Evolutionary conservation across 768 basidiomycete genomes (phyloP).

Genomic region (Pleurotus platypus): DNA sequence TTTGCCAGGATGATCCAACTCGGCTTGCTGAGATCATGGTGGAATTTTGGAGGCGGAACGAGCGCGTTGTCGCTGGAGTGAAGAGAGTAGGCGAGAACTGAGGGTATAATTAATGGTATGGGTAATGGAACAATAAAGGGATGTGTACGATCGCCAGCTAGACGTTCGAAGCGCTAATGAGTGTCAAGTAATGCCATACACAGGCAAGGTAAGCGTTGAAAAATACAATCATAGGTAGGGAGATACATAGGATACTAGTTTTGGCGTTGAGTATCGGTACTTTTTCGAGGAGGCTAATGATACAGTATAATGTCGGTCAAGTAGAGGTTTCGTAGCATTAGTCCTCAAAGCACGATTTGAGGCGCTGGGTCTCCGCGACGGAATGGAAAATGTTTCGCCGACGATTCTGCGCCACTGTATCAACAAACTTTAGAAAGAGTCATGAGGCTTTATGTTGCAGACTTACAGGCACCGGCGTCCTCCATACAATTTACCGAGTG

Average conservation of each 20-base stretch:
- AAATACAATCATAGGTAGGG: background rate
- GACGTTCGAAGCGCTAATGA: conserved; percentile 1
- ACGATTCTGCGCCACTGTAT: conserved; percentile 1
- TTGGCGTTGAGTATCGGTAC: background rate
- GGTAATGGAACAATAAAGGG: conserved; percentile 7
- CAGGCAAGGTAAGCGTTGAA: background rate
- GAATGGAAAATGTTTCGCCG: conserved; percentile 1
- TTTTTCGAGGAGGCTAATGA: background rate
- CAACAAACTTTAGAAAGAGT: background rate
- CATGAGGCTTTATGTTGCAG: background rate
- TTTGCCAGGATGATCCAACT: conserved; percentile 76
- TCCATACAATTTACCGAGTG: background rate
- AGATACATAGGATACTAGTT: background rate
- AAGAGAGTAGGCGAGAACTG: conserved; percentile 53
- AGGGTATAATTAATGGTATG: background rate
- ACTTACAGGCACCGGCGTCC: background rate
- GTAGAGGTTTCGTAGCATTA: background rate
- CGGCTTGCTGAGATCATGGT: conserved; percentile 76
- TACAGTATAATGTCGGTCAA: background rate
- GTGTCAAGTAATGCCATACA: background rate
- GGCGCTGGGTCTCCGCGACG: background rate
- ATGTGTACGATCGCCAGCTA: background rate
- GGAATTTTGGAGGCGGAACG: conserved; percentile 91
- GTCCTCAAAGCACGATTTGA: conserved; percentile 5
- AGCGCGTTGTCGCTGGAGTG: conserved; percentile 58